Percentiles rank a stretch among this genome's conserved stretches.
These are phyloP conservation scores for Fusarium drepaniforme DNA, from an alignment of 2,329 filamentous ascomycete genomes.

Conservation along the genomic window DNA sequence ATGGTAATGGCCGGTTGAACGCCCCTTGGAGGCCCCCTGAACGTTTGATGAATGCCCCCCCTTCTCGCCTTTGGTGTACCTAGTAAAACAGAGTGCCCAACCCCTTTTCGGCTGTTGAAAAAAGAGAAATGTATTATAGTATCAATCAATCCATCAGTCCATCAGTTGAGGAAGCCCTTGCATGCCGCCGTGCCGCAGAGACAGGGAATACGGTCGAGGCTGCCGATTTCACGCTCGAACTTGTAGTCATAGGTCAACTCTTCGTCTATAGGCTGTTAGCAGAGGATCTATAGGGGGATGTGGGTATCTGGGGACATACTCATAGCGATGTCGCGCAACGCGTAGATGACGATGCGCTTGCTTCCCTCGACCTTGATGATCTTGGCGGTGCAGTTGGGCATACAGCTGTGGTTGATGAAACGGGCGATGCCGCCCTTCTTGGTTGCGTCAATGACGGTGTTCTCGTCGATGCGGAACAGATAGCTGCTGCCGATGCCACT, in stretches of 20 bases:
- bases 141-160: slow-evolving; percentile 40
- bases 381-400: slow-evolving; percentile 98
- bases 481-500: slow-evolving; percentile 98
- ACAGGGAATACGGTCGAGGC: slow-evolving; percentile 95
- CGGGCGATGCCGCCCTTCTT: slow-evolving; percentile 98
- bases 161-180: slow-evolving; percentile 97
- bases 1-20: slow-evolving; percentile 42
- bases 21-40: slow-evolving; percentile 34
- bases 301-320: slow-evolving; percentile 71
- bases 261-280: slow-evolving; percentile 75
- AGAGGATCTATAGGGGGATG: not conserved
- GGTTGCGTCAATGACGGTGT: slow-evolving; percentile 96
- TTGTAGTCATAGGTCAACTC: slow-evolving; percentile 99
- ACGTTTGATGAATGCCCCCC: slow-evolving; percentile 16
- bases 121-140: slow-evolving; percentile 34
- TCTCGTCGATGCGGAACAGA: slow-evolving; percentile 97
- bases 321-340: slow-evolving; percentile 91
- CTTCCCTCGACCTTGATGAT: slow-evolving; percentile 99
- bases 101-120: slow-evolving; percentile 9
- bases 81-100: slow-evolving; percentile 28
- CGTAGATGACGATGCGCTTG: slow-evolving; percentile 99
- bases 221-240: slow-evolving; percentile 97
- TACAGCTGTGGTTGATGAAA: slow-evolving; percentile 99
- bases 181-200: slow-evolving; percentile 95
- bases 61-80: slow-evolving; percentile 20